A percentile compares a stretch with the other conserved stretches of the same genome.
These are phyloP conservation scores for Coniferiporia weirii DNA, from an alignment of 1,284 basidiomycete species.

Conservation along the genomic window DNA sequence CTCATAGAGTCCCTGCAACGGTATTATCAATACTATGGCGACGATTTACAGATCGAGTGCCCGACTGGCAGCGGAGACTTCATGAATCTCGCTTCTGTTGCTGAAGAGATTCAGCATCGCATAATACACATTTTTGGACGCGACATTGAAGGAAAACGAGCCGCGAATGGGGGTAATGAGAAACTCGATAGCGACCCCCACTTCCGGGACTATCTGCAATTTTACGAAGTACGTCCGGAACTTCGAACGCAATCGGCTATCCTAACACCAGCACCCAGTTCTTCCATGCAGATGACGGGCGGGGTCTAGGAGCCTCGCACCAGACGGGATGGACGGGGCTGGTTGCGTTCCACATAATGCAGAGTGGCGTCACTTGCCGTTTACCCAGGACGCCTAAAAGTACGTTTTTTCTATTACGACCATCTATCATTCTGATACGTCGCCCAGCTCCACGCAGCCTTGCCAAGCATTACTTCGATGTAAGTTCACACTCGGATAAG, in stretches of 20 bases:
- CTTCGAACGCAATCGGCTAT: not conserved
- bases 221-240: conserved; percentile 69
- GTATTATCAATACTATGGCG: conserved; percentile 96
- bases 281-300: conserved; percentile 92
- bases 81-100: conserved; percentile 90
- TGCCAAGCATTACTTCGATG: conserved; percentile 92
- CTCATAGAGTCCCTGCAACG: conserved; percentile 91
- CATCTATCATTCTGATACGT: conserved; percentile 24
- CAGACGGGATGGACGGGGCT: conserved; percentile 97
- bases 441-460: conserved; percentile 77
- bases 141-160: conserved; percentile 79
- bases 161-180: conserved; percentile 86
- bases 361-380: conserved; percentile 79
- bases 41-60: conserved; percentile 83
- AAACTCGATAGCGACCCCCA: conserved; percentile 91
- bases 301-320: conserved; percentile 92
- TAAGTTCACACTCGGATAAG: conserved; percentile 31
- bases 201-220: conserved; percentile 94
- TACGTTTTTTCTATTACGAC: conserved; percentile 35
- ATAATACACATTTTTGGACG: conserved; percentile 96
- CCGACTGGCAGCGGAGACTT: conserved; percentile 93
- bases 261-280: conserved; percentile 45
- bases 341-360: conserved; percentile 88
- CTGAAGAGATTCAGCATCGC: conserved; percentile 96
- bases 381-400: conserved; percentile 85